Percentiles rank a stretch among this genome's conserved stretches.
Evolutionary conservation across 2,329 filamentous ascomycete genomes (phyloP).

Genomic region (Xylariales sp.): DNA sequence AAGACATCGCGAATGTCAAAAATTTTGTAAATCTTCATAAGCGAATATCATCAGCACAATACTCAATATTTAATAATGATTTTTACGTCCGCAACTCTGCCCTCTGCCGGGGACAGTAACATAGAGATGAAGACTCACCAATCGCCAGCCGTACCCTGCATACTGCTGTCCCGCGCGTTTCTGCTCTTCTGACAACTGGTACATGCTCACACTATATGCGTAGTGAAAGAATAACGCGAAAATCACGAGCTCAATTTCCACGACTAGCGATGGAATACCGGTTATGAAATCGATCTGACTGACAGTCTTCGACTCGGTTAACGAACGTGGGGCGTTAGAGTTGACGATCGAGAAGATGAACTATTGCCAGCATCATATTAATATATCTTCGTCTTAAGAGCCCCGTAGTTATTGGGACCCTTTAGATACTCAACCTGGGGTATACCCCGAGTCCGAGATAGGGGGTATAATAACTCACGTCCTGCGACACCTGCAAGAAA

Average conservation of each 20-base stretch:
- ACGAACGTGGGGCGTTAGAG: constrained; percentile 24
- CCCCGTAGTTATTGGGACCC: too few species aligned
- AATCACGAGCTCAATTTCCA: constrained; percentile 38
- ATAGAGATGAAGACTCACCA: constrained; percentile 30
- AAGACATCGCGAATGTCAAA: constrained; percentile 33
- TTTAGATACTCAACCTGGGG: too few species aligned
- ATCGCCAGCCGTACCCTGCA: constrained; percentile 27
- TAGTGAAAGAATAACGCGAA: constrained; percentile 46
- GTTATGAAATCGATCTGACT: constrained; percentile 40
- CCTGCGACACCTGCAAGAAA: constrained; percentile 39
- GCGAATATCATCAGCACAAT: constrained; percentile 2
- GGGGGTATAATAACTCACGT: constrained; percentile 29
- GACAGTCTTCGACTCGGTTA: constrained; percentile 33
- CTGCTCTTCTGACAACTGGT: constrained; percentile 35
- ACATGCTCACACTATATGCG: constrained; percentile 42
- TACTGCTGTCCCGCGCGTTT: constrained; percentile 28
- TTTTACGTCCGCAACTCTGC: not conserved
- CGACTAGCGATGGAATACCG: constrained; percentile 41
- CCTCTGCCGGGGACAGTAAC: not conserved
- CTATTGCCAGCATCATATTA: constrained; percentile 21
- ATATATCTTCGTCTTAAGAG: not conserved
- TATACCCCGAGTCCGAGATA: not conserved
- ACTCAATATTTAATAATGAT: not conserved
- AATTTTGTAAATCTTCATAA: constrained; percentile 31
- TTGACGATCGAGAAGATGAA: constrained; percentile 42